phyloP scores from a whole-genome alignment of 306 rosid species.

The peach (Prunus persica) region DNA sequence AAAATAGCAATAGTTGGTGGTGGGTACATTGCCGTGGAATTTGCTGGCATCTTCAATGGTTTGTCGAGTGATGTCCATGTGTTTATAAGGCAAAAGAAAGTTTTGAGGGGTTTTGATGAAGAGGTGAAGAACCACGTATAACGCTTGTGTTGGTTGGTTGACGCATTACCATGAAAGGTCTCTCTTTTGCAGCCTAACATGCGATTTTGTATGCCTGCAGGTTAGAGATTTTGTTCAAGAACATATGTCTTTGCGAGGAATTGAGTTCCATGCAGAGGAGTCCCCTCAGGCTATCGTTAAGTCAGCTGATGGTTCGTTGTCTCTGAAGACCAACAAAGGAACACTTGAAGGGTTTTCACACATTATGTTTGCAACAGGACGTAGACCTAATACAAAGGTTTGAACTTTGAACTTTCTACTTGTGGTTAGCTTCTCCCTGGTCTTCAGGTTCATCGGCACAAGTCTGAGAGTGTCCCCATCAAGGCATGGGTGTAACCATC shows the following conservation, averaged over 20 bases:
- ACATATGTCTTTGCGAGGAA: conserved; percentile 87
- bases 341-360: conserved; percentile 85
- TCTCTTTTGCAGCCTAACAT: conserved; percentile 21
- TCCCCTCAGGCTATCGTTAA: conserved; percentile 73
- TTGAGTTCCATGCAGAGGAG: conserved; percentile 80
- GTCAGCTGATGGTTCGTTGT: conserved; percentile 74
- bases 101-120: conserved; percentile 94
- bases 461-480: background rate
- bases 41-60: conserved; percentile 95
- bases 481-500: background rate
- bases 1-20: conserved; percentile 98
- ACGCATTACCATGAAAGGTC: background rate
- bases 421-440: background rate
- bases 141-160: background rate
- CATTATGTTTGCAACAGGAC: conserved; percentile 96
- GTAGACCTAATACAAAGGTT: conserved; percentile 88
- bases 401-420: conserved; percentile 9
- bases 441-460: background rate
- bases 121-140: conserved; percentile 54
- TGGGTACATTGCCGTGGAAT: conserved; percentile 95
- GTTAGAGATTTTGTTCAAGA: conserved; percentile 79
- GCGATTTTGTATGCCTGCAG: conserved; percentile 44
- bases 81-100: conserved; percentile 80
- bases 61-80: conserved; percentile 76
- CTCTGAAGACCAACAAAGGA: conserved; percentile 89